Percentiles rank a stretch among this genome's conserved stretches.
Evolutionary conservation across 169 alveolate species (phyloP).

Genomic region (Theileria luwenshuni): DNA sequence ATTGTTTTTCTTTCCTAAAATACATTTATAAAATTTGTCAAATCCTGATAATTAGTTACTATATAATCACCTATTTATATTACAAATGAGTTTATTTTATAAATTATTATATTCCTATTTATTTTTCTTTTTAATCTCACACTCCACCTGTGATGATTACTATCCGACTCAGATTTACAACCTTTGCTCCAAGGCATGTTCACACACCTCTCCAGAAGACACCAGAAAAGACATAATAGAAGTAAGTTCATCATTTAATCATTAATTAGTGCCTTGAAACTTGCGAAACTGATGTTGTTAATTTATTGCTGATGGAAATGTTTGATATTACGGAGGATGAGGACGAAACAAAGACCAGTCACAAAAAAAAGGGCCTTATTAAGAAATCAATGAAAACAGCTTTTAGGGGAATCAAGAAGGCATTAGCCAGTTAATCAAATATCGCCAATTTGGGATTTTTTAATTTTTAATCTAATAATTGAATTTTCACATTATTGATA

Average conservation of each 20-base stretch:
- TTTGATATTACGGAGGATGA: constrained; percentile 8
- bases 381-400: neutral
- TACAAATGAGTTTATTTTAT: constrained; percentile 15
- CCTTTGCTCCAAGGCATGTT: constrained; percentile 32
- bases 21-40: constrained; percentile 1
- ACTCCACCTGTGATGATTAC: constrained; percentile 5
- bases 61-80: constrained; percentile 1
- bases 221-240: constrained; percentile 5
- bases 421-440: neutral
- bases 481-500: constrained; percentile 10
- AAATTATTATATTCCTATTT: constrained; percentile 12
- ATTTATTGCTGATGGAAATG: constrained; percentile 25
- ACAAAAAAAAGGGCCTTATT: too few relatives aligned
- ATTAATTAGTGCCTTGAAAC: constrained; percentile 19
- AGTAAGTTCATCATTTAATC: constrained; percentile 18
- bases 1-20: neutral
- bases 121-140: neutral
- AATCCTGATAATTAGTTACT: too few relatives aligned
- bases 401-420: neutral
- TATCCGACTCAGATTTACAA: neutral
- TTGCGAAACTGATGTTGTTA: constrained; percentile 19
- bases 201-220: constrained; percentile 7
- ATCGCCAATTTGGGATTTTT: too few relatives aligned
- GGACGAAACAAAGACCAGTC: too few relatives aligned
- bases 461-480: constrained; percentile 9